Evolutionary conservation across 305 asterid genomes (phyloP).

Genomic region (Rubia tinctorum): DNA sequence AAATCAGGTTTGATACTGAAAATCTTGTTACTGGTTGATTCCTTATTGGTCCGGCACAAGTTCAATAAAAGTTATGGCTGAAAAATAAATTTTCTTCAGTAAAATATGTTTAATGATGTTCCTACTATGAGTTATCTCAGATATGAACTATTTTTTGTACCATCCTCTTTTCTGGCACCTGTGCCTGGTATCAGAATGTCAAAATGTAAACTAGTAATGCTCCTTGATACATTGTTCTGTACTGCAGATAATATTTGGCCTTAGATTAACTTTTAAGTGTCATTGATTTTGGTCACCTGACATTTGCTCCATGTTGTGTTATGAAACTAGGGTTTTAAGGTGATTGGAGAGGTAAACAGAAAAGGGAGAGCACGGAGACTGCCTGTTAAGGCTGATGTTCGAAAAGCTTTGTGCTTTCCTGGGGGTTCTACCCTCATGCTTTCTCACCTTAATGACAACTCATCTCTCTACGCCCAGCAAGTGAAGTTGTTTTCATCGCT

Average conservation of each 20-base stretch:
- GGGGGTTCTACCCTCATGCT: slow-evolving; percentile 82
- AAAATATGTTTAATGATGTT: not conserved
- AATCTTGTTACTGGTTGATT: not conserved
- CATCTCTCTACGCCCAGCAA: slow-evolving; percentile 30
- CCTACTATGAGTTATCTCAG: not conserved
- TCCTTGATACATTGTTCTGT: too few species aligned
- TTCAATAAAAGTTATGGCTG: slow-evolving; percentile 5
- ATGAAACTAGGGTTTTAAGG: slow-evolving; percentile 63
- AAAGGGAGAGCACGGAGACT: slow-evolving; percentile 74
- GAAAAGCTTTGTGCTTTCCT: slow-evolving; percentile 87
- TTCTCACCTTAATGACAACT: slow-evolving; percentile 50
- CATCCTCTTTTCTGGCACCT: not conserved
- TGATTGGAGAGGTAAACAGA: slow-evolving; percentile 70
- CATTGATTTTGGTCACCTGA: slow-evolving; percentile 6
- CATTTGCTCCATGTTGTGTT: slow-evolving; percentile 1
- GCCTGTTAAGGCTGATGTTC: slow-evolving; percentile 71
- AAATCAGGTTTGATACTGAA: slow-evolving; percentile 13
- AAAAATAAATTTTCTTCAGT: not conserved
- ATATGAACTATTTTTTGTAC: not conserved
- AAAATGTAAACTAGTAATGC: too few species aligned
- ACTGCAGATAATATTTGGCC: not conserved
- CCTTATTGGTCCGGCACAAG: not conserved
- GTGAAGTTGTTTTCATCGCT: slow-evolving; percentile 28
- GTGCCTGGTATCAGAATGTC: not conserved
- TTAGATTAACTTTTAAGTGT: too few species aligned